These are phyloP conservation scores for Aschersonia sp. DNA, from an alignment of 2,329 filamentous ascomycete genomes.

Conservation along the genomic window DNA sequence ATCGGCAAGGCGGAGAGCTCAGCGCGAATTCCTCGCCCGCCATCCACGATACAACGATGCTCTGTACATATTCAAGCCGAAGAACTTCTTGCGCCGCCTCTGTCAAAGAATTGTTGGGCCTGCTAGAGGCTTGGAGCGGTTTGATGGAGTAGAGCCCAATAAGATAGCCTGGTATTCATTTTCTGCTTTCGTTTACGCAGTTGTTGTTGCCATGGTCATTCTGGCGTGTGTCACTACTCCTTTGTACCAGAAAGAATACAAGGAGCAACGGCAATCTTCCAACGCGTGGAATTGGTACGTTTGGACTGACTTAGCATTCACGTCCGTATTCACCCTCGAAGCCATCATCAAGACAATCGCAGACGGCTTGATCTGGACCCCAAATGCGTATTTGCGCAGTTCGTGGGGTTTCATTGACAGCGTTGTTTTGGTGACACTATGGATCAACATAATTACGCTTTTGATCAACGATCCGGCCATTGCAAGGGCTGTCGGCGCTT, in stretches of 20 bases:
- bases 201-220: slow-evolving; percentile 95
- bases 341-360: slow-evolving; percentile 85
- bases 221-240: slow-evolving; percentile 90
- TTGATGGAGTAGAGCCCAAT: slow-evolving; percentile 81
- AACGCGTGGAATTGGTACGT: slow-evolving; percentile 78
- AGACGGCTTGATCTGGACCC: slow-evolving; percentile 91
- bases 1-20: slow-evolving; percentile 69
- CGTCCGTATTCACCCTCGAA: slow-evolving; percentile 71
- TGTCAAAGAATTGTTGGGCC: slow-evolving; percentile 88
- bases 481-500: slow-evolving; percentile 83
- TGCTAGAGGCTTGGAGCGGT: slow-evolving; percentile 70
- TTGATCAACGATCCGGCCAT: slow-evolving; percentile 70
- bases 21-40: slow-evolving; percentile 75
- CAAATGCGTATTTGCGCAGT: slow-evolving; percentile 91
- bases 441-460: slow-evolving; percentile 83
- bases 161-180: slow-evolving; percentile 85
- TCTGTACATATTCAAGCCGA: slow-evolving; percentile 70
- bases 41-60: slow-evolving; percentile 90
- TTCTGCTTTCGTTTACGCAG: slow-evolving; percentile 83
- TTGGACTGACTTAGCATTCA: slow-evolving; percentile 84
- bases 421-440: slow-evolving; percentile 79
- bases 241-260: slow-evolving; percentile 83
- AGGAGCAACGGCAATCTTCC: slow-evolving; percentile 37
- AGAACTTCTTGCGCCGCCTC: slow-evolving; percentile 61
- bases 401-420: slow-evolving; percentile 96